Conservation (phyloP, 768 basidiomycete species). For the Tulasnella sp. region DNA sequence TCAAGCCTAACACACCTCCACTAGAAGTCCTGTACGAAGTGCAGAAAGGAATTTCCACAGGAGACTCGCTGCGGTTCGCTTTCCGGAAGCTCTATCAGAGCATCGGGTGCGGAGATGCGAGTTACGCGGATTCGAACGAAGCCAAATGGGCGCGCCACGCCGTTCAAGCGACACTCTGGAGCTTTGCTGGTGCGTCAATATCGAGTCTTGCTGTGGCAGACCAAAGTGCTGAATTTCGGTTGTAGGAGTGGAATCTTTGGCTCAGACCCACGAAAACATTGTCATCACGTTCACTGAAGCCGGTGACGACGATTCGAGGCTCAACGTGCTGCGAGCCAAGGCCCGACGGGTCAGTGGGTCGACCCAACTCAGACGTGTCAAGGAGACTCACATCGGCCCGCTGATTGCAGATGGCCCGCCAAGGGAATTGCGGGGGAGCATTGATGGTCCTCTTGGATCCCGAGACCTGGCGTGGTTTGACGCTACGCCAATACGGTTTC, state of each 20-base stretch:
- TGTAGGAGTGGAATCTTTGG: constrained; percentile 54
- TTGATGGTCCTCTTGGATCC: constrained; percentile 55
- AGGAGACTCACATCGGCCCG: background rate
- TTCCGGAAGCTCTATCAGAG: constrained; percentile 15
- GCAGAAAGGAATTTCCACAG: constrained; percentile 50
- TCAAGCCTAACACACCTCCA: constrained; percentile 65
- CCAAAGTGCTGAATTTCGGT: constrained; percentile 13
- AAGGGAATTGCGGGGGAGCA: constrained; percentile 53
- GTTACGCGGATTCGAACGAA: constrained; percentile 25
- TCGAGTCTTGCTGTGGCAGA: too few species aligned
- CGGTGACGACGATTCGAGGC: constrained; percentile 49
- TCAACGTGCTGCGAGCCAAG: constrained; percentile 50
- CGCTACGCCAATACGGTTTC: constrained; percentile 48
- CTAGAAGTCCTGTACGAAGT: constrained; percentile 68
- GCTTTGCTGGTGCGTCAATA: constrained; percentile 41
- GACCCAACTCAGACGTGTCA: background rate
- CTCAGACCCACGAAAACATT: constrained; percentile 54
- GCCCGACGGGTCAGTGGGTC: constrained; percentile 46
- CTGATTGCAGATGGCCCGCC: constrained; percentile 44
- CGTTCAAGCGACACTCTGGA: constrained; percentile 65
- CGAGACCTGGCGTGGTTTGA: constrained; percentile 55
- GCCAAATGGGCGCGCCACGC: constrained; percentile 57
- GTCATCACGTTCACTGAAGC: constrained; percentile 53
- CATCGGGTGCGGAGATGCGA: constrained; percentile 10
- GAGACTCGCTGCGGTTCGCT: constrained; percentile 5